Evolutionary conservation across 2,329 filamentous ascomycete genomes (phyloP).

Genomic region (Aspergillus quadricinctus): DNA sequence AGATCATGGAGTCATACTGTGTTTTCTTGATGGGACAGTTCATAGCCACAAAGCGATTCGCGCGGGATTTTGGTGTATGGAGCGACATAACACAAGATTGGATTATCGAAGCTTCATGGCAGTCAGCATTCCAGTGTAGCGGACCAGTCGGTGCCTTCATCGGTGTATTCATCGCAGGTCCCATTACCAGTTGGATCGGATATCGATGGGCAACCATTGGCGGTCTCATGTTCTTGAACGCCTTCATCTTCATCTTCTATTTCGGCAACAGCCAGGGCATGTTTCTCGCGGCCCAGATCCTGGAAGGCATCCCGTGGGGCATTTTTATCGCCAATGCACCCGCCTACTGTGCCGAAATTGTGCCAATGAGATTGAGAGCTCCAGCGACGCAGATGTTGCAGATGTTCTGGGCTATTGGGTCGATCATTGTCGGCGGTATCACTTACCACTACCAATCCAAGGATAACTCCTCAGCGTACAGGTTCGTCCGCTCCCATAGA

Average conservation of each 20-base stretch:
- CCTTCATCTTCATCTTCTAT: constrained; percentile 50
- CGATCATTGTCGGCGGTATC: constrained; percentile 57
- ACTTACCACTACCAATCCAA: constrained; percentile 51
- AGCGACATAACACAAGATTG: too few relatives aligned
- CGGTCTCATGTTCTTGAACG: constrained; percentile 51
- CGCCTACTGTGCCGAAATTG: constrained; percentile 60
- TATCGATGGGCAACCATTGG: constrained; percentile 57
- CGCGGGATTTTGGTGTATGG: too few relatives aligned
- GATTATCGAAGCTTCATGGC: too few relatives aligned
- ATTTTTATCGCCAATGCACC: constrained; percentile 64
- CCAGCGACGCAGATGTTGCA: constrained; percentile 60
- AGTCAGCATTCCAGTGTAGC: too few relatives aligned
- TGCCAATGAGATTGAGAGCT: constrained; percentile 55
- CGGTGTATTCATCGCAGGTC: constrained; percentile 48
- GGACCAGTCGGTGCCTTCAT: constrained; percentile 51
- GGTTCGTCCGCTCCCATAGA: constrained; percentile 2
- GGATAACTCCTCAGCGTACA: constrained; percentile 21
- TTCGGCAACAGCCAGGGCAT: constrained; percentile 43
- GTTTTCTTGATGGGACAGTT: constrained; percentile 60
- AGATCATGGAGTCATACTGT: constrained; percentile 64
- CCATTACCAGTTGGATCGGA: constrained; percentile 55
- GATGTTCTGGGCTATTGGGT: constrained; percentile 63
- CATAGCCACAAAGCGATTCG: constrained; percentile 49
- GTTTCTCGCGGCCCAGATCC: constrained; percentile 52
- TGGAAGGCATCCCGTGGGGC: constrained; percentile 62